Evolutionary conservation across 148 eudicot genomes (phyloP).

Genomic region (Heliosperma pusillum): DNA sequence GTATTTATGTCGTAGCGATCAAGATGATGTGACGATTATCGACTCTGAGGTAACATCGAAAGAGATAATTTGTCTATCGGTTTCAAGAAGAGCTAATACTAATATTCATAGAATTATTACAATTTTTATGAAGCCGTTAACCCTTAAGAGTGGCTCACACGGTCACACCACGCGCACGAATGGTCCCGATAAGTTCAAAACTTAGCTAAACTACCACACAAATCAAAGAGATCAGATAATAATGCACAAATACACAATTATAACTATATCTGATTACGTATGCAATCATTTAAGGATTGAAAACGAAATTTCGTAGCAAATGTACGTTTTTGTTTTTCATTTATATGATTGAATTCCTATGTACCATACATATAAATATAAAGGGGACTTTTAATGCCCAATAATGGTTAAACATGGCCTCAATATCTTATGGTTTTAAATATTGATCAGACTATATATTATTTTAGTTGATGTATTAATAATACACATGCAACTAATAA

Average conservation of each 20-base stretch:
- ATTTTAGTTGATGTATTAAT: no score
- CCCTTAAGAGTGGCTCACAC: not conserved
- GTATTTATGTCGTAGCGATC: no score
- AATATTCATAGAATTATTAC: no score
- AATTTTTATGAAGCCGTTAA: no score
- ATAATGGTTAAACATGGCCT: no score
- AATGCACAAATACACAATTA: not conserved
- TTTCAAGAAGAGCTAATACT: no score
- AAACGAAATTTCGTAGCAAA: not conserved
- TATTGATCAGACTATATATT: not conserved
- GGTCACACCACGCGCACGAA: no score
- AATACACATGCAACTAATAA: no score
- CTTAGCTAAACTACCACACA: slow-evolving; percentile 27
- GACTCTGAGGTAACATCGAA: not conserved
- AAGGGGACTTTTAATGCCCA: no score
- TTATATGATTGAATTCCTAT: not conserved
- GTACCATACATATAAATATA: not conserved
- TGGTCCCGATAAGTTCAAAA: not conserved
- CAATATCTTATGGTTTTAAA: no score
- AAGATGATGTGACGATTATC: not conserved
- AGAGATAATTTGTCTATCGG: not conserved
- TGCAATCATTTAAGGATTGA: slow-evolving; percentile 20
- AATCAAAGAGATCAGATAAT: no score
- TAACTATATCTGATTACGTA: slow-evolving; percentile 14
- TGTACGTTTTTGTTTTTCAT: not conserved